Evolutionary conservation across 2,329 filamentous ascomycete species (phyloP).

Genomic region (Akanthomyces muscarius): DNA sequence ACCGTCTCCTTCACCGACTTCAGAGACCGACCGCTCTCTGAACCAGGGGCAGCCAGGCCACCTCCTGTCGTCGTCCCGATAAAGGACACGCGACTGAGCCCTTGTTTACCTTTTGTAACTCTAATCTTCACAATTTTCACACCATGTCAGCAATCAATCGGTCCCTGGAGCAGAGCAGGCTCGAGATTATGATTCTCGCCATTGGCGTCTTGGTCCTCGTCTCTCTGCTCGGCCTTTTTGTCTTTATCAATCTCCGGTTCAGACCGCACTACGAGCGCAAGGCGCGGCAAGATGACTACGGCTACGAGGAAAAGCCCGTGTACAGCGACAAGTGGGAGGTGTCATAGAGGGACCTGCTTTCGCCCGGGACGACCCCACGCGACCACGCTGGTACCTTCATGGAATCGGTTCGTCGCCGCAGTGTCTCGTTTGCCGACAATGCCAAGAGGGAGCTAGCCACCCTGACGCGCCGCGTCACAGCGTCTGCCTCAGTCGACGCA

Average conservation of each 20-base stretch:
- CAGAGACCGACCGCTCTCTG: constrained; percentile 5
- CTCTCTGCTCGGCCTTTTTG: constrained; percentile 29
- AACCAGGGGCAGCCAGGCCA: constrained; percentile 4
- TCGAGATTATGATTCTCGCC: constrained; percentile 34
- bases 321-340: constrained; percentile 23
- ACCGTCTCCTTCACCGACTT: constrained; percentile 16
- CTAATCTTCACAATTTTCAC: not conserved
- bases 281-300: constrained; percentile 18
- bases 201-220: constrained; percentile 32
- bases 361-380: not conserved
- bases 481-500: constrained; percentile 14
- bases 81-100: not conserved
- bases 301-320: constrained; percentile 22
- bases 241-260: constrained; percentile 27
- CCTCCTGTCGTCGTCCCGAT: constrained; percentile 1
- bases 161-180: constrained; percentile 27
- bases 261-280: constrained; percentile 18
- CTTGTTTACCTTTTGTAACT: not conserved
- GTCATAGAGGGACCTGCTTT: constrained; percentile 13
- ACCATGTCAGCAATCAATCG: constrained; percentile 21
- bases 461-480: constrained; percentile 22
- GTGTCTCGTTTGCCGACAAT: constrained; percentile 25
- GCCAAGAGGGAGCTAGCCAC: constrained; percentile 24
- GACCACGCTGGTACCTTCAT: constrained; percentile 24
- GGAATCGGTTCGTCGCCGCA: constrained; percentile 26